These are phyloP conservation scores for Sclerotinia spermophila DNA, from an alignment of 2,329 filamentous ascomycete genomes.

Conservation along the genomic window DNA sequence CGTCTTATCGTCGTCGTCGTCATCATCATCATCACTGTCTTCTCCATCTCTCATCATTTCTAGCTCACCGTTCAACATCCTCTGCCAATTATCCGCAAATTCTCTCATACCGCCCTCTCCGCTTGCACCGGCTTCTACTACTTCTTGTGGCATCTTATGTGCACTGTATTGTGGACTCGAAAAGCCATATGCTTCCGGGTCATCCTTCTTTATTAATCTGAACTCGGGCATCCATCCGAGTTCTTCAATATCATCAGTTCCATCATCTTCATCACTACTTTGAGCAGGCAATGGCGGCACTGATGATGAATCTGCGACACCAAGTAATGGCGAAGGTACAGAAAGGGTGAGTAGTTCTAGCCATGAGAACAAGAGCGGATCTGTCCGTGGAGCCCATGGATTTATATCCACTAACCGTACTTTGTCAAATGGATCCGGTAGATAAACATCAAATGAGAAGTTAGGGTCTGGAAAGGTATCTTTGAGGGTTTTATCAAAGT, in stretches of 20 bases:
- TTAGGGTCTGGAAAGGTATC: conserved; percentile 77
- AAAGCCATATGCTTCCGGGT: conserved; percentile 86
- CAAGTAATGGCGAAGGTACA: conserved; percentile 56
- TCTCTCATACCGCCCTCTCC: conserved; percentile 76
- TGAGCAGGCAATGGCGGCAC: conserved; percentile 36
- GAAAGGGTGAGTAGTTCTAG: conserved; percentile 73
- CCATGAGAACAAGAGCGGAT: conserved; percentile 88
- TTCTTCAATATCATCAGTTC: conserved; percentile 50
- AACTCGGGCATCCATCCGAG: conserved; percentile 68
- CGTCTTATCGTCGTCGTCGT: conserved; percentile 24
- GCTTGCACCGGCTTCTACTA: conserved; percentile 67
- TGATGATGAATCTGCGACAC: conserved; percentile 40
- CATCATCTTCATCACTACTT: conserved; percentile 43
- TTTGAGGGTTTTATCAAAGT: conserved; percentile 72
- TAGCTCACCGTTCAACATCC: conserved; percentile 46
- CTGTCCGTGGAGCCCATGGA: conserved; percentile 86
- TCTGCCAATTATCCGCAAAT: conserved; percentile 73
- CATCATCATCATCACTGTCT: conserved; percentile 38
- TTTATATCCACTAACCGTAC: conserved; percentile 88
- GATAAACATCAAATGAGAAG: conserved; percentile 90
- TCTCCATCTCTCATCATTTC: conserved; percentile 40
- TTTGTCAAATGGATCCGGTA: conserved; percentile 60
- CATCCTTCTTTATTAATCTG: conserved; percentile 75
- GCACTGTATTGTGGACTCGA: conserved; percentile 85
- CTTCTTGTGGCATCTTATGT: conserved; percentile 91